These are phyloP conservation scores for Phytophthora constricta DNA, from an alignment of 352 stramenopile species.

Conservation along the genomic window DNA sequence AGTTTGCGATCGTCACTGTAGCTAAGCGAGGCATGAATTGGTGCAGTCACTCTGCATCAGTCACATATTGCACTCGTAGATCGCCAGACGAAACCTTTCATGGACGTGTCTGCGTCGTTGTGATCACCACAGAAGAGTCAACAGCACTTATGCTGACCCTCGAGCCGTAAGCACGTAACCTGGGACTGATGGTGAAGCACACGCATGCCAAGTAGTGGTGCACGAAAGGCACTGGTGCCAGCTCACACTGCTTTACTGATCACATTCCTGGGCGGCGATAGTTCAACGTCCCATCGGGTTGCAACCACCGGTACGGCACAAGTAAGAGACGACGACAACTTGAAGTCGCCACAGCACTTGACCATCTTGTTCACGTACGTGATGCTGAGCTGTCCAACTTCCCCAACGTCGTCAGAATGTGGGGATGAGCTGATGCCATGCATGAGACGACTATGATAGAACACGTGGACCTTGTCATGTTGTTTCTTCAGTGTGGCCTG, in stretches of 20 bases:
- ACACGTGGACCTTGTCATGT: constrained; percentile 92
- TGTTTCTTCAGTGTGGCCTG: constrained; percentile 82
- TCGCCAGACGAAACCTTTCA: constrained; percentile 98
- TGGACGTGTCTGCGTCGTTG: constrained; percentile 96
- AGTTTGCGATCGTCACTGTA: constrained; percentile 96
- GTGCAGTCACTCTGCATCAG: constrained; percentile 56
- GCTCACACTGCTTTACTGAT: constrained; percentile 87
- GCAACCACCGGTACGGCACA: no score
- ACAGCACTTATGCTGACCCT: constrained; percentile 82
- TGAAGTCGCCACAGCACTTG: constrained; percentile 84
- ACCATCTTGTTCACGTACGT: constrained; percentile 97
- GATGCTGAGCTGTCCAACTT: constrained; percentile 92
- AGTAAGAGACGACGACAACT: constrained; percentile 52
- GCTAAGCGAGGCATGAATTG: constrained; percentile 91
- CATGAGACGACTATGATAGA: constrained; percentile 90
- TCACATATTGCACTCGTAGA: constrained; percentile 93
- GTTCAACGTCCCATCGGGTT: constrained; percentile 47
- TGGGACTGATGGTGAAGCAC: constrained; percentile 88
- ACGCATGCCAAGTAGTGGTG: constrained; percentile 93
- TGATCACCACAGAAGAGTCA: constrained; percentile 93
- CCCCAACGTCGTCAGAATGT: constrained; percentile 65
- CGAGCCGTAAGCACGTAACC: constrained; percentile 84
- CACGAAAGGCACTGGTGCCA: constrained; percentile 92
- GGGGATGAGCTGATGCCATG: constrained; percentile 90
- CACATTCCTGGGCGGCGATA: constrained; percentile 67